Percentiles rank a stretch among this genome's conserved stretches.
These are phyloP conservation scores for Exobasidium rhododendri DNA, from an alignment of 1,284 basidiomycete species.

Conservation along the genomic window DNA sequence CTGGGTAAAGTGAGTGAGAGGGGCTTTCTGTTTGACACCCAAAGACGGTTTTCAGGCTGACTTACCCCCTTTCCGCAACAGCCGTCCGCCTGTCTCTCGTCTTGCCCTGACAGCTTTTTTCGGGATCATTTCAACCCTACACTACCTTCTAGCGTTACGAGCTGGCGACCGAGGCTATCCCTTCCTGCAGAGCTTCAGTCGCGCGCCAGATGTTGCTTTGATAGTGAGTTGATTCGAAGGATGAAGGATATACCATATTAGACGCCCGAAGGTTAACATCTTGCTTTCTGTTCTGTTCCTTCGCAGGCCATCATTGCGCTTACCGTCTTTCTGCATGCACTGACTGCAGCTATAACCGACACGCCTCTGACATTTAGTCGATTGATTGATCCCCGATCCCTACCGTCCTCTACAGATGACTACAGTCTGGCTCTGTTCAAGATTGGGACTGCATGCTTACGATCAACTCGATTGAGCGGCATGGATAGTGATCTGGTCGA, in stretches of 20 bases:
- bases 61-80: not conserved
- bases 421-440: constrained; percentile 46
- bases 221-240: constrained; percentile 18
- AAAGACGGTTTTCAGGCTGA: not conserved
- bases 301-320: constrained; percentile 30
- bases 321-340: constrained; percentile 37
- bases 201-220: constrained; percentile 35
- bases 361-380: constrained; percentile 12
- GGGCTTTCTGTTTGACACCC: too few species aligned
- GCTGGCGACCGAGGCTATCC: constrained; percentile 31
- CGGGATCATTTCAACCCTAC: constrained; percentile 28
- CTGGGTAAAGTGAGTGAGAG: too few species aligned
- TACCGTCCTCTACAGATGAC: constrained; percentile 40
- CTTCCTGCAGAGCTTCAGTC: constrained; percentile 37
- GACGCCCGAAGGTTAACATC: not conserved
- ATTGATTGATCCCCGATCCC: constrained; percentile 6
- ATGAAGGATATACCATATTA: too few species aligned
- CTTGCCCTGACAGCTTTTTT: constrained; percentile 37
- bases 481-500: constrained; percentile 36
- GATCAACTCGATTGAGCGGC: constrained; percentile 44
- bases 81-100: constrained; percentile 25
- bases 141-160: constrained; percentile 30
- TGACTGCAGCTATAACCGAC: constrained; percentile 43
- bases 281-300: not conserved
- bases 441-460: constrained; percentile 47